A percentile compares a stretch with the other conserved stretches of the same genome.
These are phyloP conservation scores for Solanum chiquidenum DNA, from an alignment of 257 asterid species.

Conservation along the genomic window DNA sequence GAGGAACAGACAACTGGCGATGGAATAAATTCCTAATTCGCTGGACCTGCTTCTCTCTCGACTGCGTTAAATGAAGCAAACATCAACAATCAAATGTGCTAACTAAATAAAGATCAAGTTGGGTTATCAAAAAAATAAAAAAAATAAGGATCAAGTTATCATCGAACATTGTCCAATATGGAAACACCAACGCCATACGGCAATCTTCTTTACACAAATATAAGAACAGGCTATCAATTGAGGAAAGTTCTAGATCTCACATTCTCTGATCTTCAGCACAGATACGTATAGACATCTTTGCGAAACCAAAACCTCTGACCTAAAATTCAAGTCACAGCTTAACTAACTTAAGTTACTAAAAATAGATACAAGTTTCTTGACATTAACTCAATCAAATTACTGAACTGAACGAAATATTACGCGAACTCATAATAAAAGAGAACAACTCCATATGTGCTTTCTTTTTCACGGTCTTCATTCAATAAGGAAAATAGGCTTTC, in stretches of 20 bases:
- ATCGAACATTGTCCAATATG: background rate
- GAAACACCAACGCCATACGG: background rate
- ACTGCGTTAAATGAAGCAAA: conserved; percentile 31
- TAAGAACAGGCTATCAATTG: background rate
- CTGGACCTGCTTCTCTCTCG: conserved; percentile 78
- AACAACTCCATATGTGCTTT: background rate
- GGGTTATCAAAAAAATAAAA: no score
- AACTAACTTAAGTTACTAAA: background rate
- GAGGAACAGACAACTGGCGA: conserved; percentile 92
- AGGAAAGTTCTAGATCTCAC: background rate
- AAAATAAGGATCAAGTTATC: background rate
- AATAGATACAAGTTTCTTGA: background rate
- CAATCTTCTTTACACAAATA: background rate
- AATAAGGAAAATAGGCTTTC: background rate
- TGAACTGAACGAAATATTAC: background rate
- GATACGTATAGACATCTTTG: background rate
- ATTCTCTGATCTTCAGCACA: background rate
- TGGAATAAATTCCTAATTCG: conserved; percentile 61
- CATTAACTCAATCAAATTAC: background rate
- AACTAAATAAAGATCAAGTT: background rate
- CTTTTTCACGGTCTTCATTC: background rate
- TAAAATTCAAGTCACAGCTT: background rate
- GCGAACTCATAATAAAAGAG: background rate
- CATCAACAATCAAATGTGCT: background rate
- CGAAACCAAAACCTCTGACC: background rate